Base-by-base conservation (phyloP, 805 yeast genomes). In the Pachysolen tannophilus region DNA sequence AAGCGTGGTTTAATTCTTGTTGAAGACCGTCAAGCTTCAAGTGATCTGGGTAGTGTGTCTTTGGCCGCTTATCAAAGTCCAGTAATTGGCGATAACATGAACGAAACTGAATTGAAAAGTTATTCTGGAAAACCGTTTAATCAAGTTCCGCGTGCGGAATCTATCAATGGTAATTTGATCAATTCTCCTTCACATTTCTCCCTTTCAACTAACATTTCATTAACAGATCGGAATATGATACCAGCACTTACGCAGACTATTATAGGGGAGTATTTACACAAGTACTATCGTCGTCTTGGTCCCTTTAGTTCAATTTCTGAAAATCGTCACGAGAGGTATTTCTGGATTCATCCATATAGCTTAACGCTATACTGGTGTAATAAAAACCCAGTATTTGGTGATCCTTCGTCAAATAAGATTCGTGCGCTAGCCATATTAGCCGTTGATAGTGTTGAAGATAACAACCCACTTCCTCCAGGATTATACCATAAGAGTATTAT, bases 271-370 rank as follows among this genome's bases (percentile, higher is more conserved):
- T 84, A 77, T 44, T 63, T 88, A 39, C 79, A 69, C 71, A 90
- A 90, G 57, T 88, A 88, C 53, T 84, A 80, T 54, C 76, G 92
- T 39, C 75, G 77, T 41, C 58, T 82, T 35, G 88, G 88, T 2
- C 81, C 87, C 11, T 64, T 84, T 33, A 79, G 85, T 26, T 69
- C 81, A 1, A 68, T 85, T 15, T 72, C 90, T 0, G 92, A 86
- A 33, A 72, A 73, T 28, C 72, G 96, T 40, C 98, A 90, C 52
- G 92, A 82, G 51, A 71, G 97, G 44, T 90, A 75, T 61, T 90
- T 90, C 69, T 92, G 97, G 97, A 75, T 92, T 30, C 95, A 90
- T 58, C 97, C 98, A 3, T 88, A 88, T 56, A 81, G 92, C 7
- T 61, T 86, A 63, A 85, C 95, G 0, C 64, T 90, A 31, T 87